A percentile compares a stretch with the other conserved stretches of the same genome.
Conservation (phyloP, 176 grass and related monocot species). For the Raddia guianensis region DNA sequence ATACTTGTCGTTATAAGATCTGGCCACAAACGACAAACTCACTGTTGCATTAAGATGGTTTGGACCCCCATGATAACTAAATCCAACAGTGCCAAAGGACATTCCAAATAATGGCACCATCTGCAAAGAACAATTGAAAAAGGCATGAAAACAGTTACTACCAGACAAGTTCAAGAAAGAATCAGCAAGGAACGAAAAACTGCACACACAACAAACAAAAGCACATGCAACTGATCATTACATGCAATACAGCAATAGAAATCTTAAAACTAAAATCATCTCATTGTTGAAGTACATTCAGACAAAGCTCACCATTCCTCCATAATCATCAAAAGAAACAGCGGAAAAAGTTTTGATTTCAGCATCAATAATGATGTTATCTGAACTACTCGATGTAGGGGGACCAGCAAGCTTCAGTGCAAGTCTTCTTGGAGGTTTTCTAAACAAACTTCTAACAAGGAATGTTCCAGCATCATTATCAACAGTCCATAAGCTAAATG, state of each 20-base stretch:
- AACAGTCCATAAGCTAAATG: slow-evolving; percentile 93
- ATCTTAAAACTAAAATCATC: slow-evolving; percentile 26
- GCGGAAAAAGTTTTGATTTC: slow-evolving; percentile 87
- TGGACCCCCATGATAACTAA: slow-evolving; percentile 77
- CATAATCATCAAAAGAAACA: slow-evolving; percentile 93
- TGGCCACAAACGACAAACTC: slow-evolving; percentile 76
- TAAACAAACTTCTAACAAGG: slow-evolving; percentile 87
- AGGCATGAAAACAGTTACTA: slow-evolving; percentile 20
- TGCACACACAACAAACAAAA: slow-evolving; percentile 16
- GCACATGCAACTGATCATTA: neutral
- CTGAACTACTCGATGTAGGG: slow-evolving; percentile 62
- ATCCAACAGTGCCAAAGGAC: slow-evolving; percentile 71
- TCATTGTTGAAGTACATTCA: slow-evolving; percentile 20
- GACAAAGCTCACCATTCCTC: slow-evolving; percentile 77
- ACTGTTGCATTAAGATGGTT: slow-evolving; percentile 82
- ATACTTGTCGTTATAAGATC: slow-evolving; percentile 92
- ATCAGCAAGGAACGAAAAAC: slow-evolving; percentile 26
- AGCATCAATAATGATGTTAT: slow-evolving; percentile 81
- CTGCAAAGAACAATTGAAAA: slow-evolving; percentile 52
- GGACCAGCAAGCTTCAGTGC: slow-evolving; percentile 70
- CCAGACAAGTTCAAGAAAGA: slow-evolving; percentile 8
- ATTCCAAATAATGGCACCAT: slow-evolving; percentile 91
- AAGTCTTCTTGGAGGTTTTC: slow-evolving; percentile 82
- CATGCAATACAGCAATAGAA: neutral
- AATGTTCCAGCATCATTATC: slow-evolving; percentile 76